Conservation (phyloP, 2,329 filamentous ascomycete species). For the Aspergillus texensis region DNA sequence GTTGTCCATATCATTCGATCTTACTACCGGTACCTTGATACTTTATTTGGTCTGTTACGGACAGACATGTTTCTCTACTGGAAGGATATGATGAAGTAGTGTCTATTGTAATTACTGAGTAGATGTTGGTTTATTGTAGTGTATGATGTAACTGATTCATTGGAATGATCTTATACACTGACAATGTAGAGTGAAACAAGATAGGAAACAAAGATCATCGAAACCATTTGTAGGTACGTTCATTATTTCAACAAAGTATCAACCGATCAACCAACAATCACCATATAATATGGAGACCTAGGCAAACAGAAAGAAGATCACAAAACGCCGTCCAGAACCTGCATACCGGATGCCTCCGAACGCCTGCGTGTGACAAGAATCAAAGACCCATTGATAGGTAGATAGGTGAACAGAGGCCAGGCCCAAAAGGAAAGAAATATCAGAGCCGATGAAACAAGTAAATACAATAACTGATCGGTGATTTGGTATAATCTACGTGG, state of each 20-base stretch:
- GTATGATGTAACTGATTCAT: neutral
- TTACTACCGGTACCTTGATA: neutral
- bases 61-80: neutral
- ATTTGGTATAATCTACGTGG: constrained; percentile 1
- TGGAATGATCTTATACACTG: neutral
- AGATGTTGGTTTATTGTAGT: neutral
- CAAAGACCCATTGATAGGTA: constrained; percentile 4
- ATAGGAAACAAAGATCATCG: neutral
- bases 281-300: neutral
- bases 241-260: constrained; percentile 1
- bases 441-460: constrained; percentile 13
- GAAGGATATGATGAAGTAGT: neutral
- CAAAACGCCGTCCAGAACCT: constrained; percentile 20
- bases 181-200: neutral
- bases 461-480: constrained; percentile 15
- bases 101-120: no score
- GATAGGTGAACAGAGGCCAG: constrained; percentile 8
- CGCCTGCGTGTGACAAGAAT: constrained; percentile 15
- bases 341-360: constrained; percentile 24
- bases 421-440: constrained; percentile 9
- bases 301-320: neutral
- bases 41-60: neutral
- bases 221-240: constrained; percentile 1
- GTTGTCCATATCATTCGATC: neutral
- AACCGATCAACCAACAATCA: constrained; percentile 1